Percentiles rank a stretch among this genome's conserved stretches.
Evolutionary conservation across 2,329 filamentous ascomycete species (phyloP).

Genomic region (Kalaharituber pfeilii): DNA sequence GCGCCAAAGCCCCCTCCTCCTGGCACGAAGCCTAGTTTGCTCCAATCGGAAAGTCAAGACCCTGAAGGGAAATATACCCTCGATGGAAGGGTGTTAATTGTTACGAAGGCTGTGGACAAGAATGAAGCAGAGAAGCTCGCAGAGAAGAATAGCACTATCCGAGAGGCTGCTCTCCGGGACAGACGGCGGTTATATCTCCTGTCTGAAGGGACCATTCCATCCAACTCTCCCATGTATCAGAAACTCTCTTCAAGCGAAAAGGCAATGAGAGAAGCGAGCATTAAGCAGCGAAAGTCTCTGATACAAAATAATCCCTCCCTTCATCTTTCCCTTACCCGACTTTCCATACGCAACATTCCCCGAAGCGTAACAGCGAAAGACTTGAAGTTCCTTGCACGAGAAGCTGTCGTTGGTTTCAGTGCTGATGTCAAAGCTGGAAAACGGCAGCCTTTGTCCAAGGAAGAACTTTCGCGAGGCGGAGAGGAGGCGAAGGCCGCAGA

Average conservation of each 20-base stretch:
- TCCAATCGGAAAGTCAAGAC: slow-evolving; percentile 73
- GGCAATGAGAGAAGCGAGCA: slow-evolving; percentile 73
- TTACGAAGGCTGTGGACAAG: slow-evolving; percentile 72
- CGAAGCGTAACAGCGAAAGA: slow-evolving; percentile 68
- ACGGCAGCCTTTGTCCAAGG: slow-evolving; percentile 66
- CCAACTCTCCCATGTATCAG: slow-evolving; percentile 60
- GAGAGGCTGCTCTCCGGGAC: slow-evolving; percentile 59
- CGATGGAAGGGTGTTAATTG: slow-evolving; percentile 69
- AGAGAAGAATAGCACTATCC: slow-evolving; percentile 44
- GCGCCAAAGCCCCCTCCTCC: slow-evolving; percentile 45
- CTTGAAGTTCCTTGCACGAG: slow-evolving; percentile 73
- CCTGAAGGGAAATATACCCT: slow-evolving; percentile 73
- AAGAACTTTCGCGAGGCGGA: slow-evolving; percentile 66
- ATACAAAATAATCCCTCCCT: slow-evolving; percentile 82
- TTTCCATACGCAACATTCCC: slow-evolving; percentile 83
- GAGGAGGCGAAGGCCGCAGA: slow-evolving; percentile 69
- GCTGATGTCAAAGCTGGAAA: slow-evolving; percentile 66
- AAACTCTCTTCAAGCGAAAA: slow-evolving; percentile 62
- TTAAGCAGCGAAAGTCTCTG: slow-evolving; percentile 70
- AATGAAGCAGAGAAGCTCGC: slow-evolving; percentile 60
- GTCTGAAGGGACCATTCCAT: slow-evolving; percentile 64
- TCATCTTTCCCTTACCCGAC: slow-evolving; percentile 72
- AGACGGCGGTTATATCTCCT: slow-evolving; percentile 81
- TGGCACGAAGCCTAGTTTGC: slow-evolving; percentile 51
- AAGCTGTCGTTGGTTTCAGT: slow-evolving; percentile 89